A percentile compares a stretch with the other conserved stretches of the same genome.
Conservation (phyloP, 495 filamentous ascomycete species). For the Podospora fimiseda region DNA sequence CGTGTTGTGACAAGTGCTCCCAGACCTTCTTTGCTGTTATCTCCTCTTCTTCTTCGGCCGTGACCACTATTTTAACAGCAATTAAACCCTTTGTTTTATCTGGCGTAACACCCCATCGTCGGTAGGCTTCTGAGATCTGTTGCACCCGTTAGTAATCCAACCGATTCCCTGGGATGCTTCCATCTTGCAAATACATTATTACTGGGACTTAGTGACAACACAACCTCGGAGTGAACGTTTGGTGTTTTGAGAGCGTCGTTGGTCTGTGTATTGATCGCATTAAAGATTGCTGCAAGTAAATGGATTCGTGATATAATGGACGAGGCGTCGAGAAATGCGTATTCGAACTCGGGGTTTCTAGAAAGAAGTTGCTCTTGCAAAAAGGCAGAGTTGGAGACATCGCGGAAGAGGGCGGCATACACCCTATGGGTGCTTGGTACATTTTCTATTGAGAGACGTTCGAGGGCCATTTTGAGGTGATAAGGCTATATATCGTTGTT, state of each 20-base stretch:
- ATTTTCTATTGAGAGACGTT: conserved; percentile 63
- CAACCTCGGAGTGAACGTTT: conserved; percentile 91
- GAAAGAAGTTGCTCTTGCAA: conserved; percentile 74
- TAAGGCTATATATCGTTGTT: neutral
- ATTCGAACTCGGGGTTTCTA: conserved; percentile 78
- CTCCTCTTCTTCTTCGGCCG: neutral
- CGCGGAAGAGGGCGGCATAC: conserved; percentile 64
- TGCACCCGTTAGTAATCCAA: neutral
- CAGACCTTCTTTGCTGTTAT: conserved; percentile 37
- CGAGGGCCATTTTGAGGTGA: conserved; percentile 21
- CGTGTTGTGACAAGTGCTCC: conserved; percentile 52
- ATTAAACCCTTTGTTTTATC: conserved; percentile 59
- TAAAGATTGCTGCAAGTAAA: conserved; percentile 67
- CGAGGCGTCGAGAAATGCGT: conserved; percentile 84
- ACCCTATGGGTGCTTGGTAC: conserved; percentile 58
- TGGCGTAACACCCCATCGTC: conserved; percentile 72
- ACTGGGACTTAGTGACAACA: conserved; percentile 71
- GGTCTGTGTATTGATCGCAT: conserved; percentile 62
- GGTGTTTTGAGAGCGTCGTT: conserved; percentile 59
- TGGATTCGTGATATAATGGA: conserved; percentile 63
- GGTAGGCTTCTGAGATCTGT: conserved; percentile 87
- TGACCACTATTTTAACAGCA: conserved; percentile 60
- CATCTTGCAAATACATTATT: conserved; percentile 61
- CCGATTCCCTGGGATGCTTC: conserved; percentile 11
- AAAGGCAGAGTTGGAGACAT: conserved; percentile 69